These are phyloP conservation scores for Aspergillus sp. DNA, from an alignment of 2,329 filamentous ascomycete species.

Conservation along the genomic window DNA sequence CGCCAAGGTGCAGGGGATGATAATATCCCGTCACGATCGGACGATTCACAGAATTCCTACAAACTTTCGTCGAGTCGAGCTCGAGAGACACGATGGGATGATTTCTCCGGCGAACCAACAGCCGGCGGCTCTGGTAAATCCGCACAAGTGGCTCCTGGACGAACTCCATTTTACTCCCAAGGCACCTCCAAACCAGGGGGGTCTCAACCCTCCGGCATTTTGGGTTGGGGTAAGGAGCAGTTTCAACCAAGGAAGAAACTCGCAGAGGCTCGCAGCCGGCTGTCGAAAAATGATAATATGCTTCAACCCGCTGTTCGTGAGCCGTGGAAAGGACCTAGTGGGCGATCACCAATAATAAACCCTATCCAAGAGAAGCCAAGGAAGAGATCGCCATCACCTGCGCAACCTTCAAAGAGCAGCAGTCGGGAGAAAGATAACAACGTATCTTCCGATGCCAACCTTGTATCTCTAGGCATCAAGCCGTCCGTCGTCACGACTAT, in stretches of 20 bases:
- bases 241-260: slow-evolving; percentile 32
- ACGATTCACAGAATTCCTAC: slow-evolving; percentile 2
- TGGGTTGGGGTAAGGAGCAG: slow-evolving; percentile 33
- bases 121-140: slow-evolving; percentile 52
- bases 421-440: slow-evolving; percentile 26
- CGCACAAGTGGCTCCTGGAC: slow-evolving; percentile 53
- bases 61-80: slow-evolving; percentile 12
- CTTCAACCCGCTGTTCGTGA: slow-evolving; percentile 42
- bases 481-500: slow-evolving; percentile 30
- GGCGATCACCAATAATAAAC: slow-evolving; percentile 59
- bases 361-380: slow-evolving; percentile 59
- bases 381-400: slow-evolving; percentile 54
- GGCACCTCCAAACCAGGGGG: slow-evolving; percentile 18
- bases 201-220: slow-evolving; percentile 22
- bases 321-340: slow-evolving; percentile 69
- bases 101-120: slow-evolving; percentile 62
- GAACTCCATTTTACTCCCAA: slow-evolving; percentile 18
- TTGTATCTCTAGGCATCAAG: slow-evolving; percentile 17
- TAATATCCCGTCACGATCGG: slow-evolving; percentile 4
- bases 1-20: slow-evolving; percentile 13
- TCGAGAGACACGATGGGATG: slow-evolving; percentile 52
- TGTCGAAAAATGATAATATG: slow-evolving; percentile 30
- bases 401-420: slow-evolving; percentile 13
- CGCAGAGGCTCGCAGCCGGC: slow-evolving; percentile 25
- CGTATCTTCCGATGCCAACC: slow-evolving; percentile 18